Base-by-base conservation (phyloP, 2,329 filamentous ascomycete genomes). In the Phoma sp. region DNA sequence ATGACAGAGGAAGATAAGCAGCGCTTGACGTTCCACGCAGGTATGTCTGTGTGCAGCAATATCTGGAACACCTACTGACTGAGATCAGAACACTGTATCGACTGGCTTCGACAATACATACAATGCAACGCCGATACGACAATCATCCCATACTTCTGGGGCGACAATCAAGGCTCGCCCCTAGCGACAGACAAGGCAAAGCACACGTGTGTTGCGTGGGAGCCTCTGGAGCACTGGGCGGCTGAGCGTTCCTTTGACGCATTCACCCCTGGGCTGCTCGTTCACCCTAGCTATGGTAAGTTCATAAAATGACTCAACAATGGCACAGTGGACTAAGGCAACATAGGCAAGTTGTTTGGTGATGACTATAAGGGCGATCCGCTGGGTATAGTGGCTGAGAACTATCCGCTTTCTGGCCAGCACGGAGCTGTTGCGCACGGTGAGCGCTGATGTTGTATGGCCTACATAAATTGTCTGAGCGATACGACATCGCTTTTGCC, bases 91-190 rank as follows among this genome's bases (percentile, higher is more conserved):
- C 42, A 45, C 18, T 35, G 42, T 23, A 32, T 45, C 7, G 42
- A 45, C 13, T 45, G 42, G 42, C 42, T 45, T 4, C 14, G 42
- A 6, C 42, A 45, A 14, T 45, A 45, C 30, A 36, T 45, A 11
- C 42, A 45, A 35, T 45, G 42, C 32, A 45, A 45, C 9, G 42
- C 42, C 14, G 42, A 35, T 10, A 45, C 29, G 24, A 45, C 42
- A 2, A 33, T 45, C 42, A 45, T 45, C 22, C 42, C 42, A 14
- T 45, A 45, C 14, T 45, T 33, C 23, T 45, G 42, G 42, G 29
- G 42, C 22, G 29, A n/a, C 4, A 45, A 24, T 18, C 29, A 45
- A n/a, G 14, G 42, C 10, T 45, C 42, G 23, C 42, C 42, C 2
- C 32, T 45, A 23, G 42, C 42, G 10, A 35, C 30, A 11, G 42